Conservation (phyloP, 257 asterid species). For the Jacaranda copaia region DNA sequence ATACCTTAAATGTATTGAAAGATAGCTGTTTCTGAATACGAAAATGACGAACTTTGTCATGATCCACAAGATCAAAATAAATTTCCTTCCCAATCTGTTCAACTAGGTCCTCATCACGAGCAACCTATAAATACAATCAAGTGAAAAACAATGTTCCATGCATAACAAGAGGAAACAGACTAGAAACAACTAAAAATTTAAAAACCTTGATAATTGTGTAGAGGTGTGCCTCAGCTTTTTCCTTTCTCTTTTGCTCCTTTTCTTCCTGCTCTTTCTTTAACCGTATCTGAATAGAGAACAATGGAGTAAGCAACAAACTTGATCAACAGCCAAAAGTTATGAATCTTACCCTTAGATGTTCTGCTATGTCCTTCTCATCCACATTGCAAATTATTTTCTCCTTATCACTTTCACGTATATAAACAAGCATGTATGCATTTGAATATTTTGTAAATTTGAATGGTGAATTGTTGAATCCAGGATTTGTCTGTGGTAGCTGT, state of each 20-base stretch:
- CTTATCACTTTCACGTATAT: constrained; percentile 80
- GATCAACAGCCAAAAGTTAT: constrained; percentile 20
- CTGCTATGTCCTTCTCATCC: constrained; percentile 88
- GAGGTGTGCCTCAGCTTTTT: constrained; percentile 86
- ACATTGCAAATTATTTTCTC: constrained; percentile 82
- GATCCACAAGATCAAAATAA: constrained; percentile 92
- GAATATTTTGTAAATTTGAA: constrained; percentile 84
- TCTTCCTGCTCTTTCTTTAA: constrained; percentile 84
- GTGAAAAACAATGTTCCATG: constrained; percentile 3
- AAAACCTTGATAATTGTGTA: constrained; percentile 82
- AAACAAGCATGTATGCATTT: constrained; percentile 88
- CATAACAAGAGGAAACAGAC: constrained; percentile 26
- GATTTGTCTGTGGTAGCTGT: constrained; percentile 80
- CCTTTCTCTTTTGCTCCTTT: constrained; percentile 78
- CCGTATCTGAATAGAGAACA: constrained; percentile 57
- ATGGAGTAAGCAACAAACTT: constrained; percentile 28
- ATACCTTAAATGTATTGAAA: constrained; percentile 77
- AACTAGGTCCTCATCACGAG: constrained; percentile 76
- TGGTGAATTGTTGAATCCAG: constrained; percentile 82
- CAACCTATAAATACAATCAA: constrained; percentile 58
- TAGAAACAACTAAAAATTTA: constrained; percentile 11
- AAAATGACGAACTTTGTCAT: constrained; percentile 80
- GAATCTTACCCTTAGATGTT: constrained; percentile 75
- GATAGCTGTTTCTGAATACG: constrained; percentile 82
- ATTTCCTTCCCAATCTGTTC: constrained; percentile 81